These are phyloP conservation scores for Salix exigua DNA, from an alignment of 345 rosid genomes.

Conservation along the genomic window DNA sequence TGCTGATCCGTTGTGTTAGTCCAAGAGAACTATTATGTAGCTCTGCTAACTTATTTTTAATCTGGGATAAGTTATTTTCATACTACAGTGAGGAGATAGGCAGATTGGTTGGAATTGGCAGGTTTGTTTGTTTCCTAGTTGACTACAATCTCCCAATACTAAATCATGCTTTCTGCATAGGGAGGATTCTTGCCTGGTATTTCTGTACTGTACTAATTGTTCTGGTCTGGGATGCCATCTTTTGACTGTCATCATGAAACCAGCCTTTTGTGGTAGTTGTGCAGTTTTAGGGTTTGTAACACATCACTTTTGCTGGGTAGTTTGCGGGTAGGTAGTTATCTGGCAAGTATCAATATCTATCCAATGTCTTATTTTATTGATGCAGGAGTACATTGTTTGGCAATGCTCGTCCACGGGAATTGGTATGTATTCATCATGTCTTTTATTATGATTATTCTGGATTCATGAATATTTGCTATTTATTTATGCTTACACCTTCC, in stretches of 20 bases:
- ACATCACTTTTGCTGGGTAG: too few relatives aligned
- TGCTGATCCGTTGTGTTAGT: too few relatives aligned
- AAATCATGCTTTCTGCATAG: not conserved
- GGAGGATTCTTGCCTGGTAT: not conserved
- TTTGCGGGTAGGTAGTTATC: not conserved
- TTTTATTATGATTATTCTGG: too few relatives aligned
- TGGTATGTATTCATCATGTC: conserved; percentile 15
- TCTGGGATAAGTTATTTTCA: not conserved
- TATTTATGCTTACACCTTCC: too few relatives aligned
- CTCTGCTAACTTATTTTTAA: too few relatives aligned
- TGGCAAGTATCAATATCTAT: not conserved
- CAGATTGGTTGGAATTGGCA: too few relatives aligned
- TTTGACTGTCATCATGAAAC: not conserved
- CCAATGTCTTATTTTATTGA: not conserved
- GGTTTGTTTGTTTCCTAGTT: not conserved
- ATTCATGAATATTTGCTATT: too few relatives aligned
- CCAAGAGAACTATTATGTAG: too few relatives aligned
- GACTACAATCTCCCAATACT: not conserved
- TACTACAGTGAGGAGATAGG: not conserved
- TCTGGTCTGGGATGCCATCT: not conserved
- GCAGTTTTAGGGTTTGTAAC: not conserved
- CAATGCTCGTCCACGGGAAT: conserved; percentile 20
- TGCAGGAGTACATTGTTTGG: conserved; percentile 29
- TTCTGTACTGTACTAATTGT: not conserved
- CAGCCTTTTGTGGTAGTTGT: not conserved